Evolutionary conservation across 768 basidiomycete species (phyloP).

Genomic region (Filobasidium floriforme): DNA sequence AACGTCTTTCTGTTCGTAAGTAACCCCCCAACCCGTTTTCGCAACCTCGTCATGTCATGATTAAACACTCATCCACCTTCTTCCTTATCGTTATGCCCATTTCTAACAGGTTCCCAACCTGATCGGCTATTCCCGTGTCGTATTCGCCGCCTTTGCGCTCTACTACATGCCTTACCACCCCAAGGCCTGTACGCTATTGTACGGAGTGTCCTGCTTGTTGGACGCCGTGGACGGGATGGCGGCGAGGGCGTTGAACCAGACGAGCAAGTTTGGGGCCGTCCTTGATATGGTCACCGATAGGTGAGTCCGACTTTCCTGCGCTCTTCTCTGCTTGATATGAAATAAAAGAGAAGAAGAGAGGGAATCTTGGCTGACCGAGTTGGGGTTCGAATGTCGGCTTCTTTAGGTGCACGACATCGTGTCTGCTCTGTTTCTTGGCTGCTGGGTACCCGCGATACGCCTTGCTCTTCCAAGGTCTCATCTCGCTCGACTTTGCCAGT

Average conservation of each 20-base stretch:
- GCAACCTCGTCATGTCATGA: no score
- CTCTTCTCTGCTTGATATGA: no score
- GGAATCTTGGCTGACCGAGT: not conserved
- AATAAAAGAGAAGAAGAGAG: no score
- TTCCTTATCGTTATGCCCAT: no score
- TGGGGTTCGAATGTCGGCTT: not conserved
- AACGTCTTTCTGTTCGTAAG: conserved; percentile 89
- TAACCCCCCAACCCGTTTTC: not conserved
- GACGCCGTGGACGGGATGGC: conserved; percentile 94
- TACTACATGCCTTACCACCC: conserved; percentile 94
- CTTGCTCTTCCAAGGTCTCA: conserved; percentile 83
- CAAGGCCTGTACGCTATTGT: conserved; percentile 79
- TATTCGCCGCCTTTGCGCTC: conserved; percentile 79
- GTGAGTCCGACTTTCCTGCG: no score
- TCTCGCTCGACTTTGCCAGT: conserved; percentile 92
- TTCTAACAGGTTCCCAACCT: conserved; percentile 64
- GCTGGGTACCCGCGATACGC: conserved; percentile 81
- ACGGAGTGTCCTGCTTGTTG: conserved; percentile 80
- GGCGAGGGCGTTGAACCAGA: conserved; percentile 77
- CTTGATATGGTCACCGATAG: conserved; percentile 99
- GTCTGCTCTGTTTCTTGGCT: conserved; percentile 85
- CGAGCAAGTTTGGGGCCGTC: conserved; percentile 93
- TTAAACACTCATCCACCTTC: no score
- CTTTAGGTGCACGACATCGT: conserved; percentile 84
- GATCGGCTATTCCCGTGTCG: conserved; percentile 81